Evolutionary conservation across 1,284 basidiomycete species (phyloP).

Genomic region (Pisolithus thermaeus): DNA sequence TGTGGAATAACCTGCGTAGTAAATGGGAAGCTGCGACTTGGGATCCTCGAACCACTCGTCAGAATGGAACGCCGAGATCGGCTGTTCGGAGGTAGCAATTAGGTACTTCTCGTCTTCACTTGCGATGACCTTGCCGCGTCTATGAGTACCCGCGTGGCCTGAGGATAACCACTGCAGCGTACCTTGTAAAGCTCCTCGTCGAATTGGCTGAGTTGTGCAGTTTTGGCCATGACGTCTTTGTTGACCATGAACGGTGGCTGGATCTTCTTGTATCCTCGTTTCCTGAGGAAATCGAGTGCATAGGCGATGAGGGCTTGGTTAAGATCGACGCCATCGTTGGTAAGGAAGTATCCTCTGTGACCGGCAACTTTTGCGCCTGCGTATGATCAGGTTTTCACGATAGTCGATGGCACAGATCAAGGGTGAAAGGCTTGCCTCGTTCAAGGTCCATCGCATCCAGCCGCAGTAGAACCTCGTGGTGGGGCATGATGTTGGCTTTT

Average conservation of each 20-base stretch:
- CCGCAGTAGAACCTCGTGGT: slow-evolving; percentile 93
- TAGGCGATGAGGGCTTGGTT: slow-evolving; percentile 97
- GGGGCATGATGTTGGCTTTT: slow-evolving; percentile 79
- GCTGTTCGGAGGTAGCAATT: slow-evolving; percentile 98
- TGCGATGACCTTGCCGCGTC: slow-evolving; percentile 59
- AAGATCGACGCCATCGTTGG: slow-evolving; percentile 92
- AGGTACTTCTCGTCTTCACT: slow-evolving; percentile 98
- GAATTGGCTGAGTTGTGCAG: slow-evolving; percentile 95
- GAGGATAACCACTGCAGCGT: slow-evolving; percentile 3
- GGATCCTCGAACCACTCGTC: slow-evolving; percentile 98
- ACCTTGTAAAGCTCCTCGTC: slow-evolving; percentile 99
- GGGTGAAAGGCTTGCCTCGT: slow-evolving; percentile 51
- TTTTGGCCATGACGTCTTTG: slow-evolving; percentile 96
- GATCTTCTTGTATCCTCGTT: slow-evolving; percentile 85
- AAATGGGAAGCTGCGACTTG: slow-evolving; percentile 84
- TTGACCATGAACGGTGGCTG: slow-evolving; percentile 99
- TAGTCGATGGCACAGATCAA: not conserved
- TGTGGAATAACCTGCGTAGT: slow-evolving; percentile 84
- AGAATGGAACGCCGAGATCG: slow-evolving; percentile 91
- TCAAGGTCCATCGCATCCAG: slow-evolving; percentile 96
- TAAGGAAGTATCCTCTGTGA: slow-evolving; percentile 95
- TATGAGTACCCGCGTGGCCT: slow-evolving; percentile 2
- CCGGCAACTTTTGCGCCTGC: slow-evolving; percentile 88
- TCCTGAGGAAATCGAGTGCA: slow-evolving; percentile 89
- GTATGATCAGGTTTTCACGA: slow-evolving; percentile 7